Evolutionary conservation across 2,329 filamentous ascomycete species (phyloP).

Genomic region (Alternaria solani): DNA sequence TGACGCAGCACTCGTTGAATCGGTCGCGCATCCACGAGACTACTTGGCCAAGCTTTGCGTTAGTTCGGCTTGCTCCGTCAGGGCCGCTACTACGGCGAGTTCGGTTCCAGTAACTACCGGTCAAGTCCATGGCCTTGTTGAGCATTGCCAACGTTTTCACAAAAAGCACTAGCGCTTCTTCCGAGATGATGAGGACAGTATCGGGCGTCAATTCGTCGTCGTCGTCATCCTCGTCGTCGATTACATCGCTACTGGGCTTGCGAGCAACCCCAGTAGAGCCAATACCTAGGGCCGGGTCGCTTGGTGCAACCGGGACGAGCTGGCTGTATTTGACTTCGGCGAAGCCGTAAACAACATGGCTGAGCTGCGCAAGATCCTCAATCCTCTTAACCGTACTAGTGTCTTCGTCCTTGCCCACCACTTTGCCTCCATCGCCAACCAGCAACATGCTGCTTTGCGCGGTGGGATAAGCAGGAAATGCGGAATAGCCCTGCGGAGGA

Average conservation of each 20-base stretch:
- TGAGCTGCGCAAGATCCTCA: conserved; percentile 90
- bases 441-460: conserved; percentile 73
- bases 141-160: conserved; percentile 92
- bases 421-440: conserved; percentile 68
- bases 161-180: conserved; percentile 94
- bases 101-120: conserved; percentile 89
- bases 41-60: conserved; percentile 80
- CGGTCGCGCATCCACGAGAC: conserved; percentile 94
- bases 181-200: conserved; percentile 84
- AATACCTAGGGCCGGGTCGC: conserved; percentile 72
- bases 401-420: conserved; percentile 76
- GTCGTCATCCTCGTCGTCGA: conserved; percentile 57
- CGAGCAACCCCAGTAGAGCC: conserved; percentile 59
- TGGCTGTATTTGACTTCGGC: conserved; percentile 99
- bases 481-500: conserved; percentile 75
- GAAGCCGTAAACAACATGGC: conserved; percentile 96
- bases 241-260: conserved; percentile 57
- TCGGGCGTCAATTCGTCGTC: conserved; percentile 76
- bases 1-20: conserved; percentile 97
- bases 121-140: conserved; percentile 94
- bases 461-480: conserved; percentile 85
- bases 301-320: conserved; percentile 84
- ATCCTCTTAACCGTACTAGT: conserved; percentile 78
- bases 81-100: conserved; percentile 68
- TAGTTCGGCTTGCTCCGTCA: conserved; percentile 41